Base-by-base conservation (phyloP, 305 asterid species). In the Salvia sclarea region DNA sequence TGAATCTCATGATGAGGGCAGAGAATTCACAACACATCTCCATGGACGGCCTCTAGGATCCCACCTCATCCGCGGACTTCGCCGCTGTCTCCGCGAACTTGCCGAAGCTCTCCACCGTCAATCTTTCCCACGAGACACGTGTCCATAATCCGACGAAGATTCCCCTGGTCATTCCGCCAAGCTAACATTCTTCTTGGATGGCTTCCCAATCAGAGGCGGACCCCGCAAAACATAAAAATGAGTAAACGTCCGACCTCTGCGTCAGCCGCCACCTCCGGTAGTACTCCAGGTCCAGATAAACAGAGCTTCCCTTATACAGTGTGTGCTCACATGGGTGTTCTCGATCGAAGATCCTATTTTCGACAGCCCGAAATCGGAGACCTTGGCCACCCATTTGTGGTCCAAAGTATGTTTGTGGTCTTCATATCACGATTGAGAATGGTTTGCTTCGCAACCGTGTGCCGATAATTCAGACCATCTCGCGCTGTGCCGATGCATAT, bases 1-100 rank as follows among this genome's bases (percentile, higher is more conserved):
- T n/a, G n/a, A n/a, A n/a, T n/a, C n/a, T n/a, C n/a, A n/a, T n/a
- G n/a, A n/a, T n/a, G n/a, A n/a, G n/a, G n/a, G n/a, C n/a, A n/a
- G n/a, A 87, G 89, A 81, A 82, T 89, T 95, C 96, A 89, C 60
- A 87, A 79, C 50, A 87, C 96, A 64, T 90, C 2, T 95, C 96
- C 96, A 90, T 90, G 0, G 95, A 84, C 0, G 96, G 96, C 85
- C 96, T 77, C 17, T 90, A 93, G 0, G 74, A 79, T 40, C 95
- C 95, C 30, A 82, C 88, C 68, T 88, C 96, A 4, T 86, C 69
- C 22, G 88, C 82, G 18, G 95, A 90, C 77, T 90, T 90, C 49
- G 86, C 95, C 5, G 96, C 96, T 1, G 96, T 85, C 78, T 88
- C 95, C 0, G 85, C 83, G 18, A 85, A 73, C 76, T 81, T 90